A percentile compares a stretch with the other conserved stretches of the same genome.
phyloP scores from a whole-genome alignment of 2,329 filamentous ascomycete genomes.

The Laburnicola sp. region DNA sequence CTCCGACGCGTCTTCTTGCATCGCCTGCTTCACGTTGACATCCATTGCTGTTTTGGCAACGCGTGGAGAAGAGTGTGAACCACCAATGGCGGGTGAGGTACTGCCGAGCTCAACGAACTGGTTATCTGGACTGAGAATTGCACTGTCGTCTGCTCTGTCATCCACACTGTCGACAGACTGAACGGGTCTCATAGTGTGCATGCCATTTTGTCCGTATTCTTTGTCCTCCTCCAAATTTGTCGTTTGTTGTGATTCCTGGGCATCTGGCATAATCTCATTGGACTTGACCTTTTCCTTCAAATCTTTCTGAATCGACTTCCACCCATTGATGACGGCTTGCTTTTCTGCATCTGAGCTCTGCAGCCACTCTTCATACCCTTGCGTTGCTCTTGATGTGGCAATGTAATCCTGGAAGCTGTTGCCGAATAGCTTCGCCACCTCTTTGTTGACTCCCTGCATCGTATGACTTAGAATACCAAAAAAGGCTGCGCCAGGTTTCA shows the following conservation, averaged over 20 bases:
- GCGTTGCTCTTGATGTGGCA: constrained; percentile 18
- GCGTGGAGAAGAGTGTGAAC: not conserved
- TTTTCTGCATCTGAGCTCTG: constrained; percentile 19
- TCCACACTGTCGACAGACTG: constrained; percentile 5
- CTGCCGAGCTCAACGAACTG: constrained; percentile 39
- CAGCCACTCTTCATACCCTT: constrained; percentile 26
- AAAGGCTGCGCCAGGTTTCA: constrained; percentile 26
- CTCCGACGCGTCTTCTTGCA: too few species aligned
- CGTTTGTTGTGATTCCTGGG: constrained; percentile 24
- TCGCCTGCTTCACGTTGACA: too few species aligned
- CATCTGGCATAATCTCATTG: constrained; percentile 32
- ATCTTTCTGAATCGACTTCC: constrained; percentile 17
- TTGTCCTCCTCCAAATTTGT: constrained; percentile 27
- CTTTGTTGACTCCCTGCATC: constrained; percentile 22
- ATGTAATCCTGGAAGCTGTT: constrained; percentile 18
- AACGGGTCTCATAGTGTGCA: constrained; percentile 1
- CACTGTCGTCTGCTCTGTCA: too few species aligned
- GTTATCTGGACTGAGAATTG: constrained; percentile 16
- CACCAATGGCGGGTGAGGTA: not conserved
- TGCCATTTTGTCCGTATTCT: constrained; percentile 41
- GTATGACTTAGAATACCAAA: constrained; percentile 21
- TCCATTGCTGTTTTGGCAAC: too few species aligned
- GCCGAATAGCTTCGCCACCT: constrained; percentile 20
- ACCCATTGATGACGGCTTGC: constrained; percentile 18
- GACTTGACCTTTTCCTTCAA: constrained; percentile 13